A percentile compares a stretch with the other conserved stretches of the same genome.
phyloP scores from a whole-genome alignment of 108 stramenopile genomes.

The Cyclotella baltica region DNA sequence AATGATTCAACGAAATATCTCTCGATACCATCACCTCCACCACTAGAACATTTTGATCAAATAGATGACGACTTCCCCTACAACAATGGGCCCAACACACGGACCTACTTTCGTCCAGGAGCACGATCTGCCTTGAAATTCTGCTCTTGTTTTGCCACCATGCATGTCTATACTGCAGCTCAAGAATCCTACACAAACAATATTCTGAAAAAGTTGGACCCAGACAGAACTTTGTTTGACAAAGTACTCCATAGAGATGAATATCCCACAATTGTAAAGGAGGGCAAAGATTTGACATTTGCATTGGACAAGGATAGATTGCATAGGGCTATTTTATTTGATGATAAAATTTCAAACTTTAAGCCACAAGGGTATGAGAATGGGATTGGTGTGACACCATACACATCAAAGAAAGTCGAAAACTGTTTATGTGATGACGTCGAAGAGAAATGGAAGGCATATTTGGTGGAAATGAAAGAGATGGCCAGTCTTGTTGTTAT shows the following conservation, averaged over 20 bases:
- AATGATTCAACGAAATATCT: background rate
- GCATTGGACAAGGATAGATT: slow-evolving; percentile 24
- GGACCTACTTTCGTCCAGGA: slow-evolving; percentile 59
- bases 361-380: slow-evolving; percentile 46
- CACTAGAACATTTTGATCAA: slow-evolving; percentile 43
- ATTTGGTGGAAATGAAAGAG: slow-evolving; percentile 35
- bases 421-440: background rate
- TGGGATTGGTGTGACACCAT: slow-evolving; percentile 41
- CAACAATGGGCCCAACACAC: slow-evolving; percentile 42
- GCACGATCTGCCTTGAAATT: slow-evolving; percentile 31
- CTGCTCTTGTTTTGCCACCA: slow-evolving; percentile 21
- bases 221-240: slow-evolving; percentile 24
- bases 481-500: slow-evolving; percentile 44
- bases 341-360: slow-evolving; percentile 46
- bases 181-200: slow-evolving; percentile 48
- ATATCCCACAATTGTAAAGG: slow-evolving; percentile 37
- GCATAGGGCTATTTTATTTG: slow-evolving; percentile 50
- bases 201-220: slow-evolving; percentile 42
- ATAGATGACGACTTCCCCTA: slow-evolving; percentile 60
- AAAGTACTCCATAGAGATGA: slow-evolving; percentile 47
- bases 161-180: slow-evolving; percentile 55
- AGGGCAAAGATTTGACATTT: slow-evolving; percentile 54
- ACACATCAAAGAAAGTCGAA: slow-evolving; percentile 25
- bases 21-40: background rate
- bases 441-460: slow-evolving; percentile 23